Percentiles rank a stretch among this genome's conserved stretches.
Conservation (phyloP, 2,329 filamentous ascomycete genomes). For the Metarhizium rileyi region DNA sequence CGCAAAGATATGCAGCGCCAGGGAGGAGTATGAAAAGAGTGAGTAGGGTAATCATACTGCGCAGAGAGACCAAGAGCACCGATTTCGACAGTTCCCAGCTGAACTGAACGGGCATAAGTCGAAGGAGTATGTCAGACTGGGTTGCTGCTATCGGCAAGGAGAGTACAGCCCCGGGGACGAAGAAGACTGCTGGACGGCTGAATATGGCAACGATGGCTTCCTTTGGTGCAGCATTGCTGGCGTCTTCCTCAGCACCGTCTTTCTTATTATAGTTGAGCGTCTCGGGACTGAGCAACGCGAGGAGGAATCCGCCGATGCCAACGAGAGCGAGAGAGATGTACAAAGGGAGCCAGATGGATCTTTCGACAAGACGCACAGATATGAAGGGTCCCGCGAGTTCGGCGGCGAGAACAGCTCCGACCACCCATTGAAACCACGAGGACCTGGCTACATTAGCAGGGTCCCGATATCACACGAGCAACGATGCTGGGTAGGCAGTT, state of each 20-base stretch:
- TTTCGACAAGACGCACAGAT: constrained; percentile 9
- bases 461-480: not conserved
- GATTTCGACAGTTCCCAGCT: constrained; percentile 13
- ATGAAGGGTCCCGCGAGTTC: constrained; percentile 14
- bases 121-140: constrained; percentile 14
- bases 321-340: constrained; percentile 13
- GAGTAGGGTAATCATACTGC: constrained; percentile 13
- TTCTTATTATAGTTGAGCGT: constrained; percentile 7
- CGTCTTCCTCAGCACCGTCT: not conserved
- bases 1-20: constrained; percentile 6
- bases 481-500: no score
- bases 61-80: constrained; percentile 14
- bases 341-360: constrained; percentile 13
- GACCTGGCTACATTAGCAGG: constrained; percentile 8
- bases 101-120: constrained; percentile 18
- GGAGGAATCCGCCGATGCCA: constrained; percentile 8
- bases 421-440: constrained; percentile 16
- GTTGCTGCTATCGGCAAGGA: constrained; percentile 13
- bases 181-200: constrained; percentile 11
- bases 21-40: constrained; percentile 16
- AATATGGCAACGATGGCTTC: constrained; percentile 10
- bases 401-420: constrained; percentile 13
- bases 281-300: constrained; percentile 14
- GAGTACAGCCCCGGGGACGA: constrained; percentile 16
- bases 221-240: not conserved